Evolutionary conservation across 495 filamentous ascomycete genomes (phyloP).

Genomic region (Saxophila tyrrhenica): DNA sequence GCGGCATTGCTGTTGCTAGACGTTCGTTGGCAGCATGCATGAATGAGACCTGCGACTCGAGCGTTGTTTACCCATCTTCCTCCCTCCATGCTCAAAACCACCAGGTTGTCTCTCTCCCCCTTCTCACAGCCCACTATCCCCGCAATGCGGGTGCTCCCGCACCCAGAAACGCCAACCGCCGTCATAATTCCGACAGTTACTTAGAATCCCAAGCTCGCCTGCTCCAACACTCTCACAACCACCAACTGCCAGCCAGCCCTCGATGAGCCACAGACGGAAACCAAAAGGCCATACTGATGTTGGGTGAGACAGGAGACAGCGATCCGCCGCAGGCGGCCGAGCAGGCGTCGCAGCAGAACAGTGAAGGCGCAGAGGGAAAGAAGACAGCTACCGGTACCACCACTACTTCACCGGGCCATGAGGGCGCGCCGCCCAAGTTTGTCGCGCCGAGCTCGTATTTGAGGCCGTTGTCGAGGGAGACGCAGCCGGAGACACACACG

Average conservation of each 20-base stretch:
- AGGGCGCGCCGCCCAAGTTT: constrained; percentile 31
- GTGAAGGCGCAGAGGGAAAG: background rate
- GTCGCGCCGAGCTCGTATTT: constrained; percentile 83
- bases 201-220: no score
- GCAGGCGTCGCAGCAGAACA: background rate
- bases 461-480: constrained; percentile 37
- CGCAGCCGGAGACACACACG: background rate
- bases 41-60: no score
- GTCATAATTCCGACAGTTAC: no score
- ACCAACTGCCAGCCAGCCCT: background rate
- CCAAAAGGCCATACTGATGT: background rate
- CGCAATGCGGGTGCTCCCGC: no score
- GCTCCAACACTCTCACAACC: no score
- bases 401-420: background rate
- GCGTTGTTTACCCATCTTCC: no score
- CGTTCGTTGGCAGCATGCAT: no score
- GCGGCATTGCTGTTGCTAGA: no score
- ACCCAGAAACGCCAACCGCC: no score
- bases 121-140: no score
- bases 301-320: constrained; percentile 9
- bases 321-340: background rate
- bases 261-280: constrained; percentile 20
- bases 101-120: no score
- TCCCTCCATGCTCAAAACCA: no score
- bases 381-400: background rate